Evolutionary conservation across 163 green algal species (phyloP).

Genomic region (Coccomyxa subellipsoidea): DNA sequence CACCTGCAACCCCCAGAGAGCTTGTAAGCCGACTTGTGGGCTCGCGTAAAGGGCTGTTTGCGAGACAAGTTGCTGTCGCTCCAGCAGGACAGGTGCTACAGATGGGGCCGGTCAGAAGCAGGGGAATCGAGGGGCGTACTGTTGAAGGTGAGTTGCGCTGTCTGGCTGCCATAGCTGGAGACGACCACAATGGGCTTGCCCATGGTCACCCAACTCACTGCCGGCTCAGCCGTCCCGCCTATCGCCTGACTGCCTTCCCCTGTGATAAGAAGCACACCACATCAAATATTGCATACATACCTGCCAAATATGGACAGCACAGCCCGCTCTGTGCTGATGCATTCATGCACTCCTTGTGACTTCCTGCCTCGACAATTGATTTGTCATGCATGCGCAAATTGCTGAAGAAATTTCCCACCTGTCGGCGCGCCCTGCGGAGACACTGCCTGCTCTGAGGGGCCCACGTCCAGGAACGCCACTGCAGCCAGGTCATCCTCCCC

Average conservation of each 20-base stretch:
- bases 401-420: not conserved
- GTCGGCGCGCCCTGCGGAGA: not conserved
- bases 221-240: not conserved
- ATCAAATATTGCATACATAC: too few relatives aligned
- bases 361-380: too few relatives aligned
- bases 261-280: not conserved
- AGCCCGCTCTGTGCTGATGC: too few relatives aligned
- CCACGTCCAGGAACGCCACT: slow-evolving; percentile 1
- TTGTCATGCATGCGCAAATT: not conserved
- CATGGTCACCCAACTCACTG: not conserved
- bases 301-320: too few relatives aligned
- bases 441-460: not conserved
- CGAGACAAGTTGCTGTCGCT: not conserved
- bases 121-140: not conserved
- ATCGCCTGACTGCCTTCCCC: not conserved
- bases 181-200: not conserved
- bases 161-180: not conserved
- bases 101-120: too few relatives aligned
- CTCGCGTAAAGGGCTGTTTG: not conserved
- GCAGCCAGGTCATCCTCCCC: not conserved
- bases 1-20: not conserved
- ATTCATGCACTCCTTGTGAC: too few relatives aligned
- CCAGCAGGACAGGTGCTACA: too few relatives aligned
- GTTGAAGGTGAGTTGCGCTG: not conserved
- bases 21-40: not conserved